Percentiles rank a stretch among this genome's conserved stretches.
phyloP scores from a whole-genome alignment of 441 rosid species.

The Aleurites moluccanus region DNA sequence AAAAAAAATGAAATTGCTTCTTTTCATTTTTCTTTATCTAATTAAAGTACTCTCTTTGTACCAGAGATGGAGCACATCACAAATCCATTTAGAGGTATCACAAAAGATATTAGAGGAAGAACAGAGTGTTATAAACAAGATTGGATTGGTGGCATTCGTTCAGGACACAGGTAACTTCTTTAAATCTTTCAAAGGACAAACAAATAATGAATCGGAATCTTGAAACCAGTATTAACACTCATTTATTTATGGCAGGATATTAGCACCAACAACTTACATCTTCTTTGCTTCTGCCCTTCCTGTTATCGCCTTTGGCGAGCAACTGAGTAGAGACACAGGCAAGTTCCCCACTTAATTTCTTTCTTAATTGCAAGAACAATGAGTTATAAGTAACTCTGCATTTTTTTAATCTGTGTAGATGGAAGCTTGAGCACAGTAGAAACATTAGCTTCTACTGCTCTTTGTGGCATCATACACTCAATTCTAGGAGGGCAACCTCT shows the following conservation, averaged over 20 bases:
- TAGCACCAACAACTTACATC: constrained; percentile 61
- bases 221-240: neutral
- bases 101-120: constrained; percentile 43
- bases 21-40: neutral
- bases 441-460: constrained; percentile 54
- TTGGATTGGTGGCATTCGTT: constrained; percentile 40
- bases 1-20: no score
- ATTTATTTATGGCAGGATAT: constrained; percentile 33
- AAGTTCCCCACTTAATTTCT: neutral
- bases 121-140: constrained; percentile 41
- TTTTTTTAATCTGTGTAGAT: constrained; percentile 29
- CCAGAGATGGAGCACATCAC: constrained; percentile 43
- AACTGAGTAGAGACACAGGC: constrained; percentile 55
- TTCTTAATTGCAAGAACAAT: neutral
- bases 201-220: neutral
- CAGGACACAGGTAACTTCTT: constrained; percentile 37
- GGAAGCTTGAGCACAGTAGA: constrained; percentile 57
- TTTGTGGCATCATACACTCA: constrained; percentile 59
- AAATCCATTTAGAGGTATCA: constrained; percentile 44
- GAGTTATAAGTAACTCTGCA: constrained; percentile 4
- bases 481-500: constrained; percentile 61
- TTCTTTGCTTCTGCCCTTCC: constrained; percentile 68
- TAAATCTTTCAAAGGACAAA: neutral
- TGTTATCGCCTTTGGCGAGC: constrained; percentile 63
- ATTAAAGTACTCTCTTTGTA: neutral